Evolutionary conservation across 2,329 filamentous ascomycete genomes (phyloP).

Genomic region (Phialemoniopsis sp.): DNA sequence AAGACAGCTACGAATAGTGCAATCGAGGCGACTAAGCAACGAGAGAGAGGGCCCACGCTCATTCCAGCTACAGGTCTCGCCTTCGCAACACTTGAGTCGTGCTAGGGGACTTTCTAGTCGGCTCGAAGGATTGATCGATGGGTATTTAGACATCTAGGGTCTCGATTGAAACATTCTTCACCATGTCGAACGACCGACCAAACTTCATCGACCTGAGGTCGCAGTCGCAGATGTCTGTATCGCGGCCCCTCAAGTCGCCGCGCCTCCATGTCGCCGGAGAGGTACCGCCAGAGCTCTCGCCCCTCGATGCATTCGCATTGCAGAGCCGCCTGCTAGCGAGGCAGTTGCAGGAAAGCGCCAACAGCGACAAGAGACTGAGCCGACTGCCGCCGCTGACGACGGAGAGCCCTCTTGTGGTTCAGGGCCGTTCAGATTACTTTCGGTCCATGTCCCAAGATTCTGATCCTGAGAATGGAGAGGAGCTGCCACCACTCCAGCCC

Average conservation of each 20-base stretch:
- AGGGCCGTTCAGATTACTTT: conserved; percentile 76
- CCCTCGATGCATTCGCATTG: conserved; percentile 89
- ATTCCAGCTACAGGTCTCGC: too few relatives aligned
- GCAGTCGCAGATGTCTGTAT: conserved; percentile 48
- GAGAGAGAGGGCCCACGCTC: too few relatives aligned
- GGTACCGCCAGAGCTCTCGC: conserved; percentile 84
- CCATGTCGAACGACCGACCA: conserved; percentile 50
- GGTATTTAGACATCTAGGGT: too few relatives aligned
- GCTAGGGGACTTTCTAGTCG: too few relatives aligned
- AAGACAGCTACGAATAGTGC: too few relatives aligned
- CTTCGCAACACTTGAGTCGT: too few relatives aligned
- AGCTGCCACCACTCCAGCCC: conserved; percentile 24
- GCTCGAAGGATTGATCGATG: too few relatives aligned
- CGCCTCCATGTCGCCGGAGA: conserved; percentile 75
- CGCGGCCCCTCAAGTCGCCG: conserved; percentile 63
- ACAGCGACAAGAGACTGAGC: conserved; percentile 75
- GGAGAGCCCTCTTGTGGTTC: conserved; percentile 72
- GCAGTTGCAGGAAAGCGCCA: conserved; percentile 77
- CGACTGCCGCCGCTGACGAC: conserved; percentile 79
- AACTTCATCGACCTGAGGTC: conserved; percentile 57
- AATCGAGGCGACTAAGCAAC: too few relatives aligned
- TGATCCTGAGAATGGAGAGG: conserved; percentile 40
- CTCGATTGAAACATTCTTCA: conserved; percentile 8
- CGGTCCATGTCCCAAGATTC: conserved; percentile 67
- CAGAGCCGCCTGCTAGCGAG: conserved; percentile 85